Percentiles rank a stretch among this genome's conserved stretches.
phyloP scores from a whole-genome alignment of 1,139 yeast genomes.

The Pichia norvegensis region DNA sequence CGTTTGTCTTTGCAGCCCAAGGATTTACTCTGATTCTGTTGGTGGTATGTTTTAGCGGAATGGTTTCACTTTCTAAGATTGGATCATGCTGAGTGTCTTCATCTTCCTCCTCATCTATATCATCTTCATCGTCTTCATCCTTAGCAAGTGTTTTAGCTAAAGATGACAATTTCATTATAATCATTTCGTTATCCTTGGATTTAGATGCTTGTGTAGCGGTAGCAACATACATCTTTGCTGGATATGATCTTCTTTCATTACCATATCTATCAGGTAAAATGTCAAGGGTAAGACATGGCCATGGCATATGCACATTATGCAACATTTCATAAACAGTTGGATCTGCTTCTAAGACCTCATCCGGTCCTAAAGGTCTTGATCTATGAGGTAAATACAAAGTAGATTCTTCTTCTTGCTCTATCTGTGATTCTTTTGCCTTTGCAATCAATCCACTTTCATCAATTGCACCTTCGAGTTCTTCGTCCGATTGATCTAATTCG shows the following conservation, averaged over 20 bases:
- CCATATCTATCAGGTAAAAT: conserved; percentile 83
- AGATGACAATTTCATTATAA: conserved; percentile 75
- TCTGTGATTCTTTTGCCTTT: conserved; percentile 10
- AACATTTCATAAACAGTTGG: conserved; percentile 94
- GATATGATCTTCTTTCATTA: conserved; percentile 78
- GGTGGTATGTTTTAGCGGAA: conserved; percentile 76
- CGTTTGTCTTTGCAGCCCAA: conserved; percentile 56
- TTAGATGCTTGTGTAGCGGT: conserved; percentile 93
- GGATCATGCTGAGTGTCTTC: conserved; percentile 68
- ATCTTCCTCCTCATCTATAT: conserved; percentile 48
- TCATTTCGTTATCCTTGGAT: conserved; percentile 79
- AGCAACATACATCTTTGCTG: conserved; percentile 77
- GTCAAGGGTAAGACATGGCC: conserved; percentile 95
- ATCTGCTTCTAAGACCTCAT: conserved; percentile 94
- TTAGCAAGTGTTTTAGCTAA: conserved; percentile 77
- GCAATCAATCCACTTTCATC: conserved; percentile 18
- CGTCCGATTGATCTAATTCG: conserved; percentile 57
- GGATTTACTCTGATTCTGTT: conserved; percentile 86
- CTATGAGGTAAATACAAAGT: conserved; percentile 75
- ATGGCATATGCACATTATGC: conserved; percentile 86
- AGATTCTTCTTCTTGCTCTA: conserved; percentile 22
- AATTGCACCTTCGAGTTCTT: conserved; percentile 25
- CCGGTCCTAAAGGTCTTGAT: conserved; percentile 86
- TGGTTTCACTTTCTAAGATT: conserved; percentile 70
- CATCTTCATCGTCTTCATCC: conserved; percentile 67